These are phyloP conservation scores for Nicotiana tomentosiformis DNA, from an alignment of 257 asterid species.

Conservation along the genomic window DNA sequence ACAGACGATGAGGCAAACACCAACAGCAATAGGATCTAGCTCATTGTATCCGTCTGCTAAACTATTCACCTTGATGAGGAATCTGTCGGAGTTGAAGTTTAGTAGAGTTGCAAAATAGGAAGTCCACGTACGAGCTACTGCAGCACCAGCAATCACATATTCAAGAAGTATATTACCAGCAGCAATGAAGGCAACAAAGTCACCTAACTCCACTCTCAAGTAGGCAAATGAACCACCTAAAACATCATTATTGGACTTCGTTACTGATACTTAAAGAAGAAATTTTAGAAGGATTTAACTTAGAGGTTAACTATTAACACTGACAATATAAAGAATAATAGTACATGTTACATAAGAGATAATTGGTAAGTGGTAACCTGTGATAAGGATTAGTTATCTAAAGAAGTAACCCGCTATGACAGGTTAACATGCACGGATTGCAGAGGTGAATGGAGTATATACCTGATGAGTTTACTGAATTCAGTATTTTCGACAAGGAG, in stretches of 20 bases:
- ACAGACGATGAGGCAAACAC: not conserved
- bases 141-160: constrained; percentile 12
- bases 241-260: not conserved
- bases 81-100: not conserved
- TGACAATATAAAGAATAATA: no score
- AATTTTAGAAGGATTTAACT: not conserved
- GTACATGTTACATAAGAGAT: no score
- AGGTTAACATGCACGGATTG: no score
- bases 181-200: constrained; percentile 10
- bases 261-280: not conserved
- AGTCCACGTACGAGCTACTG: constrained; percentile 11
- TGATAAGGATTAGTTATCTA: no score
- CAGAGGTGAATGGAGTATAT: no score
- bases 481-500: no score
- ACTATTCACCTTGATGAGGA: constrained; percentile 1
- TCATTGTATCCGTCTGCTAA: constrained; percentile 4
- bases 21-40: constrained; percentile 5
- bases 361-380: no score
- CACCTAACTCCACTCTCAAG: constrained; percentile 2
- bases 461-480: no score
- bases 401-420: no score
- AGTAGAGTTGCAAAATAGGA: constrained; percentile 5
- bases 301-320: no score
- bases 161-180: constrained; percentile 9
- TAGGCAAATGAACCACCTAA: constrained; percentile 10